Conservation (phyloP, 257 asterid species). For the Ocimum tenuiflorum region DNA sequence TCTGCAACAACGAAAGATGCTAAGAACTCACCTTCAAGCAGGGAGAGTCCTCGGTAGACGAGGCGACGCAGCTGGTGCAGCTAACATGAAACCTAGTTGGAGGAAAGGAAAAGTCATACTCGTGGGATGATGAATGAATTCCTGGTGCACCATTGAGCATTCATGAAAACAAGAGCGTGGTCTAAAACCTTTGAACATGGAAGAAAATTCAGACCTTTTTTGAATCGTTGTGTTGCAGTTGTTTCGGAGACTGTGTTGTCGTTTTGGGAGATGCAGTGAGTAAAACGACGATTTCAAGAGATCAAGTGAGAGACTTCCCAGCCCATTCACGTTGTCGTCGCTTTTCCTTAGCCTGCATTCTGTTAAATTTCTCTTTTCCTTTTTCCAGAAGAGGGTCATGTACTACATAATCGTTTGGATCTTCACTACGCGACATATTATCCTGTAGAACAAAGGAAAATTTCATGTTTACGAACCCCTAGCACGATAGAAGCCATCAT, state of each 20-base stretch:
- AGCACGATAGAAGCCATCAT: too few relatives aligned
- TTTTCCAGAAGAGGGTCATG: slow-evolving; percentile 93
- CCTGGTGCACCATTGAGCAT: too few relatives aligned
- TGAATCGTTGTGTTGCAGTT: background rate
- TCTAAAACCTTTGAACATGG: too few relatives aligned
- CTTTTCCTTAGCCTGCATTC: slow-evolving; percentile 79
- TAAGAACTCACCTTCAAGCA: too few relatives aligned
- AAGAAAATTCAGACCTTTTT: too few relatives aligned
- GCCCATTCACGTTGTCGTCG: slow-evolving; percentile 92
- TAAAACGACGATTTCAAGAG: background rate
- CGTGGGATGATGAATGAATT: too few relatives aligned
- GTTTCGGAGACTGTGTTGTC: background rate
- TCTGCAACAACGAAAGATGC: too few relatives aligned
- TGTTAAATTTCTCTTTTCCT: slow-evolving; percentile 95
- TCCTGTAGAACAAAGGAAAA: slow-evolving; percentile 37
- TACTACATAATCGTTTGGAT: slow-evolving; percentile 80
- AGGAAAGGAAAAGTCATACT: too few relatives aligned
- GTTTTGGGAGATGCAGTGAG: background rate
- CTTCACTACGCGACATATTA: slow-evolving; percentile 81
- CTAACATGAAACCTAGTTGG: too few relatives aligned
- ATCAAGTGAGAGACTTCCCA: slow-evolving; percentile 76
- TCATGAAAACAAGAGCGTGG: too few relatives aligned
- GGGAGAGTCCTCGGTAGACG: too few relatives aligned
- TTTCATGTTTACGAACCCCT: background rate
- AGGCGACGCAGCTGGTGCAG: too few relatives aligned